These are phyloP conservation scores for Lentinus tigrinus DNA, from an alignment of 768 basidiomycete species.

Conservation along the genomic window DNA sequence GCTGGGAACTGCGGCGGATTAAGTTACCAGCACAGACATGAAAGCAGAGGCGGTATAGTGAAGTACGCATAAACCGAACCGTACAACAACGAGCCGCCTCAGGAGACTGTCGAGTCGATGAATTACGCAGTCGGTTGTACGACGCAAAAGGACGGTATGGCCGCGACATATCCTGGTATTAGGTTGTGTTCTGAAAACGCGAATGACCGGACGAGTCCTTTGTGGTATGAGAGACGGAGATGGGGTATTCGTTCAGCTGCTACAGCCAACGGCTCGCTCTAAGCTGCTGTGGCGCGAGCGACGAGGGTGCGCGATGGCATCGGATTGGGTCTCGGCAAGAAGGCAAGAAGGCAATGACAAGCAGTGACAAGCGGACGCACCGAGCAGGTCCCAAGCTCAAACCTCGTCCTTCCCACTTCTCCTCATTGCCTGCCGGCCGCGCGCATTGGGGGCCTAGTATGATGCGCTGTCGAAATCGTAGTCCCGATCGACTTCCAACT, in stretches of 20 bases:
- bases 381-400: not conserved
- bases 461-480: constrained; percentile 28
- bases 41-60: not conserved
- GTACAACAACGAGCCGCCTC: constrained; percentile 14
- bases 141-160: constrained; percentile 5
- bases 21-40: not conserved
- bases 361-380: not conserved
- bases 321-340: not conserved
- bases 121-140: constrained; percentile 8
- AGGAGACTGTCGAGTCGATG: constrained; percentile 10
- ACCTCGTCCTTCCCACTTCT: not conserved
- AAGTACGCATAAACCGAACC: constrained; percentile 6
- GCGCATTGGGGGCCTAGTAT: constrained; percentile 15
- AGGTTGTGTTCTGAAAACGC: not conserved
- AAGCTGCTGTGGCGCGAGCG: no score
- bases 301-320: no score
- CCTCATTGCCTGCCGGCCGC: not conserved
- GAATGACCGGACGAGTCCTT: not conserved
- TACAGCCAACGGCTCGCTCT: no score
- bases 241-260: no score
- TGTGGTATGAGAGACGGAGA: no score
- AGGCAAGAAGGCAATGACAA: not conserved
- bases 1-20: not conserved
- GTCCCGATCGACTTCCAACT: constrained; percentile 17
- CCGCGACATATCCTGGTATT: not conserved